Evolutionary conservation across 257 asterid species (phyloP).

Genomic region (Coffea canephora): DNA sequence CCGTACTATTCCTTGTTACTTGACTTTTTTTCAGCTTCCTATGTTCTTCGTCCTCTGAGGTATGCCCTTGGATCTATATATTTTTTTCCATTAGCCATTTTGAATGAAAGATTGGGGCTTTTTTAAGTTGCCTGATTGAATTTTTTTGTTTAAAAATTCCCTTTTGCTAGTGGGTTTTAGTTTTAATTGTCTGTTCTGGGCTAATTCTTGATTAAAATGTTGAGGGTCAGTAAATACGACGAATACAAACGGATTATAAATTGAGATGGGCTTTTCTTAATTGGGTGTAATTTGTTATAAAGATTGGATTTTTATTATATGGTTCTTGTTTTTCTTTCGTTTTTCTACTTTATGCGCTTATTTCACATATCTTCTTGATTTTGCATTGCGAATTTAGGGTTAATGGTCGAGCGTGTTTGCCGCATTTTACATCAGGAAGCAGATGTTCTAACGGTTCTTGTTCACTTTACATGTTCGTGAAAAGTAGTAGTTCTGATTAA

Average conservation of each 20-base stretch:
- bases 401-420: neutral
- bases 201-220: neutral
- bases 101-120: neutral
- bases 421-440: neutral
- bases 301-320: conserved; percentile 4
- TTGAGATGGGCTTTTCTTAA: neutral
- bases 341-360: neutral
- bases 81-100: neutral
- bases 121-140: neutral
- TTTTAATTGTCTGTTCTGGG: neutral
- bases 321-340: neutral
- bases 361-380: neutral
- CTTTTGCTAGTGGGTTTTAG: neutral
- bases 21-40: neutral
- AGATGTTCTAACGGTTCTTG: neutral
- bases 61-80: neutral
- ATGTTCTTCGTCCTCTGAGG: neutral
- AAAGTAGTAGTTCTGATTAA: too few species aligned
- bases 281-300: neutral
- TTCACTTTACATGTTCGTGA: too few species aligned
- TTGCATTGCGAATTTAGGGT: neutral
- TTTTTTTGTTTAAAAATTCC: neutral
- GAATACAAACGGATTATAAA: neutral
- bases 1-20: neutral
- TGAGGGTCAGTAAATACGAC: neutral